A percentile compares a stretch with the other conserved stretches of the same genome.
These are phyloP conservation scores for Sugiyamaella lignohabitans DNA, from an alignment of 805 yeast species.

Conservation along the genomic window DNA sequence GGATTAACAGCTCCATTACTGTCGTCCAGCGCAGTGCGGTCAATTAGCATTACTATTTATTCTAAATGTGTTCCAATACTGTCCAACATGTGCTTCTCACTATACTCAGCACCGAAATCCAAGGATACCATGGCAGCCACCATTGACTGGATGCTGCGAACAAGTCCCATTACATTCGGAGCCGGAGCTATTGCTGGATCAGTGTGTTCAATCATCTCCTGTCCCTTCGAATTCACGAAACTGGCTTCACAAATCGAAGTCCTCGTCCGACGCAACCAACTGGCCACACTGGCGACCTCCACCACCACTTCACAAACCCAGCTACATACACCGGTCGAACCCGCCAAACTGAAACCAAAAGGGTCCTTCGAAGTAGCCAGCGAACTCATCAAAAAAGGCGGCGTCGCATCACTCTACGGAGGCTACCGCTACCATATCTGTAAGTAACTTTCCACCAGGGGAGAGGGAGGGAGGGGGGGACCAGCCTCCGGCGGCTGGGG, in stretches of 20 bases:
- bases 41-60: constrained; percentile 60
- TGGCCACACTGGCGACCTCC: constrained; percentile 1
- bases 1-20: constrained; percentile 64
- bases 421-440: constrained; percentile 61
- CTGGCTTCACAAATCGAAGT: constrained; percentile 66
- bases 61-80: constrained; percentile 43
- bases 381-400: constrained; percentile 53
- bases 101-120: constrained; percentile 12
- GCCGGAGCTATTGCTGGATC: constrained; percentile 68
- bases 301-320: constrained; percentile 32
- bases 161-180: constrained; percentile 23
- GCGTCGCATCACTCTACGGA: constrained; percentile 59
- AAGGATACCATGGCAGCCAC: constrained; percentile 4
- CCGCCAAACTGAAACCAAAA: constrained; percentile 18
- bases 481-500: no score
- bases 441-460: constrained; percentile 8
- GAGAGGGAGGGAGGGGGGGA: no score
- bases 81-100: constrained; percentile 15
- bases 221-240: constrained; percentile 83
- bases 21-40: constrained; percentile 53
- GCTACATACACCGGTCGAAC: constrained; percentile 22
- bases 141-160: constrained; percentile 8
- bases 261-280: constrained; percentile 31
- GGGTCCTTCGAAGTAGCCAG: constrained; percentile 42
- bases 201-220: constrained; percentile 44